Evolutionary conservation across 2,329 filamentous ascomycete genomes (phyloP).

Genomic region (Clarireedia hainanense): DNA sequence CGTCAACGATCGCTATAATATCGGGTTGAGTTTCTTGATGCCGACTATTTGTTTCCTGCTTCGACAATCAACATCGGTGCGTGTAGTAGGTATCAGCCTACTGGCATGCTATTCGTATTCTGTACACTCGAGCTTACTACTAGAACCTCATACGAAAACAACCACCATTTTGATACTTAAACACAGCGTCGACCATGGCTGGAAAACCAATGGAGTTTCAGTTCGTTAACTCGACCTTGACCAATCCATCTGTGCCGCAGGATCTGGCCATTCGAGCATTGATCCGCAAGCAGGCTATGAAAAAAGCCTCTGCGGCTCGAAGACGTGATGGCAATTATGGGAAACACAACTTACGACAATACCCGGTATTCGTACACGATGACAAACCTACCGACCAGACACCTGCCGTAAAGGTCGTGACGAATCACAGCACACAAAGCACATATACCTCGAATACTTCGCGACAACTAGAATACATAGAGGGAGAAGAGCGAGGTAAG

Average conservation of each 20-base stretch:
- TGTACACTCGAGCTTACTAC: neutral
- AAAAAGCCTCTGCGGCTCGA: slow-evolving; percentile 29
- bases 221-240: slow-evolving; percentile 23
- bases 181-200: slow-evolving; percentile 1
- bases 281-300: slow-evolving; percentile 35
- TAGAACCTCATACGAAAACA: neutral
- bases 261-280: slow-evolving; percentile 20
- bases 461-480: neutral
- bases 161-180: neutral
- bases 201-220: slow-evolving; percentile 17
- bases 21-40: neutral
- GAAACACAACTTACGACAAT: slow-evolving; percentile 28
- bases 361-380: slow-evolving; percentile 20
- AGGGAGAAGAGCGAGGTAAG: neutral
- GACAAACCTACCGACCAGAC: slow-evolving; percentile 1
- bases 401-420: neutral
- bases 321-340: slow-evolving; percentile 27
- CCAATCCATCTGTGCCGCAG: slow-evolving; percentile 17
- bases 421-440: neutral
- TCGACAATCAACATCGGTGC: neutral
- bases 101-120: neutral
- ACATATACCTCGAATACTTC: neutral
- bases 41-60: neutral
- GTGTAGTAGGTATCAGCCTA: neutral
- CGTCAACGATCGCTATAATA: neutral